Conservation (phyloP, 495 filamentous ascomycete species). For the Penicillium angulare region DNA sequence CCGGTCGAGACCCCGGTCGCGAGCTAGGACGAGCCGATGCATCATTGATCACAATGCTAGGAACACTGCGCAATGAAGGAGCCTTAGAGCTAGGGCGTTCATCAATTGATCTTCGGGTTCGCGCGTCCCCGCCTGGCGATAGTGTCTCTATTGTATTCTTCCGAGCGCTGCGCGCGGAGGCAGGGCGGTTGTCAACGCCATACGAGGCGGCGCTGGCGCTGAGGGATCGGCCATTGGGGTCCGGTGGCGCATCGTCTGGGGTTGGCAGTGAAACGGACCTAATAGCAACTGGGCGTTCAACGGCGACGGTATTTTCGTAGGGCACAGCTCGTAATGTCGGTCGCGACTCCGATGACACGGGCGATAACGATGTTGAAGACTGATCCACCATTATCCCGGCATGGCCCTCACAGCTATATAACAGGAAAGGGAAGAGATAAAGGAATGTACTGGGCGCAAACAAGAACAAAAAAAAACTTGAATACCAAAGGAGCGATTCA, state of each 20-base stretch:
- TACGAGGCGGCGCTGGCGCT: constrained; percentile 29
- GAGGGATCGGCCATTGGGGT: constrained; percentile 27
- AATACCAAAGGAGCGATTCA: constrained; percentile 8
- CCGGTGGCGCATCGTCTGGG: constrained; percentile 22
- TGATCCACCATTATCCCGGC: constrained; percentile 43
- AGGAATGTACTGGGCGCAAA: constrained; percentile 4
- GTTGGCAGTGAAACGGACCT: constrained; percentile 32
- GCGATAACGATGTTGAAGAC: constrained; percentile 32
- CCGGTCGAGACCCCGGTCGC: constrained; percentile 32
- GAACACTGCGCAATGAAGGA: constrained; percentile 38
- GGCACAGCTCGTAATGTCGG: constrained; percentile 25
- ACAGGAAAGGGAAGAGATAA: constrained; percentile 3
- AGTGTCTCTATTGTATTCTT: constrained; percentile 9
- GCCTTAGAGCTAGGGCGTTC: constrained; percentile 15
- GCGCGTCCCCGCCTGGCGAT: constrained; percentile 13
- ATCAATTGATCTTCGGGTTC: constrained; percentile 15
- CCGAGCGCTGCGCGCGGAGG: constrained; percentile 14
- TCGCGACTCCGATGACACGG: constrained; percentile 29
- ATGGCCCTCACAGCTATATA: constrained; percentile 31
- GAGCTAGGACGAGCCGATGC: constrained; percentile 34
- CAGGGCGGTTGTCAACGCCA: constrained; percentile 16
- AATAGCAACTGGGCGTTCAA: constrained; percentile 22
- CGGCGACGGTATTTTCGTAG: constrained; percentile 29
- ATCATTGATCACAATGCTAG: constrained; percentile 45
- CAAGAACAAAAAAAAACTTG: constrained; percentile 7